Conservation (phyloP, 2,329 filamentous ascomycete species). For the Aaosphaeria arxii region DNA sequence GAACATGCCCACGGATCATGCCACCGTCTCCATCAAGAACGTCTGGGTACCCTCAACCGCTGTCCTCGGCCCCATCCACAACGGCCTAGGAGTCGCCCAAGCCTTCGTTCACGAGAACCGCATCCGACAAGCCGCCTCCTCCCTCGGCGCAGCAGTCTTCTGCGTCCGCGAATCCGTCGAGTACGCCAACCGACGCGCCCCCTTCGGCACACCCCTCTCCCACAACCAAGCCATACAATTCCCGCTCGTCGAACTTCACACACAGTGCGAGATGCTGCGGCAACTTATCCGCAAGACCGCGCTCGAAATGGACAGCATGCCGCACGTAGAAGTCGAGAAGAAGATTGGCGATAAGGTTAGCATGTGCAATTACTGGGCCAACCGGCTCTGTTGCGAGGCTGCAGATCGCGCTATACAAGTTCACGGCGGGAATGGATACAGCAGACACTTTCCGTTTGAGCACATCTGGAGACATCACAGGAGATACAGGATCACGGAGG, state of each 20-base stretch:
- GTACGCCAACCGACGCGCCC: conserved; percentile 54
- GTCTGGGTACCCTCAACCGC: conserved; percentile 56
- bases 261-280: conserved; percentile 61
- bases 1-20: conserved; percentile 66
- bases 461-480: conserved; percentile 65
- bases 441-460: conserved; percentile 59
- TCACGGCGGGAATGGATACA: conserved; percentile 59
- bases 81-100: conserved; percentile 60
- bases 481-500: conserved; percentile 62
- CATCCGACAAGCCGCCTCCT: conserved; percentile 62
- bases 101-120: conserved; percentile 66
- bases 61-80: conserved; percentile 52
- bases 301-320: conserved; percentile 58
- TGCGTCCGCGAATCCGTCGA: conserved; percentile 57
- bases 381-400: conserved; percentile 58
- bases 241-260: conserved; percentile 60
- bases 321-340: conserved; percentile 54
- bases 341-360: conserved; percentile 60
- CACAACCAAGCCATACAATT: conserved; percentile 64
- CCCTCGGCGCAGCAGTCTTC: conserved; percentile 58
- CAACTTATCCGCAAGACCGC: conserved; percentile 61
- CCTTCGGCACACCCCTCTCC: conserved; percentile 57
- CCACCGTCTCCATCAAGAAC: conserved; percentile 55
- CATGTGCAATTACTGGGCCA: conserved; percentile 67
- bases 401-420: conserved; percentile 63